These are phyloP conservation scores for Thuja plicata DNA, from an alignment of 83 land plant species.

Conservation along the genomic window DNA sequence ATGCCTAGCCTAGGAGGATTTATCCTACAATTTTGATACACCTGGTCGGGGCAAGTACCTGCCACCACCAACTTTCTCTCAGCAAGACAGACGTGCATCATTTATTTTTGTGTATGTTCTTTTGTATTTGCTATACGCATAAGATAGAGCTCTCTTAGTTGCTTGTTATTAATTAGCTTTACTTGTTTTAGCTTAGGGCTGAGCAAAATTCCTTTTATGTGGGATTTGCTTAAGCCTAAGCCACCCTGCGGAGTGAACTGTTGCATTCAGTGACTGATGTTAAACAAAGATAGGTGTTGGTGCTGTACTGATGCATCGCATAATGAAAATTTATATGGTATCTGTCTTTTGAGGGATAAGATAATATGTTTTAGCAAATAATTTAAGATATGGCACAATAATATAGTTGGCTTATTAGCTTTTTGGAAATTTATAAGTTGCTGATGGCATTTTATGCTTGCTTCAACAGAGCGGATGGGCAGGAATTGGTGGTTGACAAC, in stretches of 20 bases:
- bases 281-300: neutral
- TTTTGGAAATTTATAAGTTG: neutral
- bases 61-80: too few relatives aligned
- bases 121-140: too few relatives aligned
- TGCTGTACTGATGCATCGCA: neutral
- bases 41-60: too few relatives aligned
- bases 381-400: neutral
- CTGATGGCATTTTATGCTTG: neutral
- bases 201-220: neutral
- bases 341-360: neutral
- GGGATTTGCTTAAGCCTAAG: neutral
- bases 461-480: slow-evolving; percentile 11
- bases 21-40: too few relatives aligned
- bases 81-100: too few relatives aligned
- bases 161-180: too few relatives aligned
- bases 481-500: slow-evolving; percentile 11
- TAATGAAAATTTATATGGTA: neutral
- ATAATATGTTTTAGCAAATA: neutral
- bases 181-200: too few relatives aligned
- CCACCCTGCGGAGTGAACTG: neutral
- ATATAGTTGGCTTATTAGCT: neutral
- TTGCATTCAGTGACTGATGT: neutral
- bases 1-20: too few relatives aligned
- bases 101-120: too few relatives aligned
- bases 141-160: too few relatives aligned